Percentiles rank a stretch among this genome's conserved stretches.
phyloP scores from a whole-genome alignment of 345 rosid species.

The Bruguiera gymnorhiza region DNA sequence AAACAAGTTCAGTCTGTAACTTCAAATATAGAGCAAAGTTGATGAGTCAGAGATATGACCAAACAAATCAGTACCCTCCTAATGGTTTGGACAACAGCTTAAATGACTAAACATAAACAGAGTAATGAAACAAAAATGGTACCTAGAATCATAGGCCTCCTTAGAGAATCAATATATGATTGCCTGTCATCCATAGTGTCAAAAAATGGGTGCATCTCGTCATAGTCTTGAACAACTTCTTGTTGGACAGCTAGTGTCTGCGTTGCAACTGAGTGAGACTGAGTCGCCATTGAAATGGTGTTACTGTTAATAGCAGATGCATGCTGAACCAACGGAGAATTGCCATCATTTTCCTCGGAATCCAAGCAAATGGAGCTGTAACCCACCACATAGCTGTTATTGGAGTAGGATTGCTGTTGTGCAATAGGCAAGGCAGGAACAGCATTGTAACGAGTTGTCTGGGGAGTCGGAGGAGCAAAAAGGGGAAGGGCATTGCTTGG shows the following conservation, averaged over 20 bases:
- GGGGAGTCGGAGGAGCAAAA: slow-evolving; percentile 23
- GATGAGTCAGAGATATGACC: no score
- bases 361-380: slow-evolving; percentile 37
- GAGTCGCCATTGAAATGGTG: slow-evolving; percentile 35
- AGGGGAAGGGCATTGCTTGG: slow-evolving; percentile 41
- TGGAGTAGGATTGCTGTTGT: slow-evolving; percentile 44
- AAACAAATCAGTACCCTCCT: no score
- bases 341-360: slow-evolving; percentile 35
- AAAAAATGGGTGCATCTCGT: slow-evolving; percentile 72
- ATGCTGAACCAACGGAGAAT: slow-evolving; percentile 46
- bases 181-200: slow-evolving; percentile 76
- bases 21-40: no score
- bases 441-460: slow-evolving; percentile 9
- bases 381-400: slow-evolving; percentile 25
- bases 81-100: no score
- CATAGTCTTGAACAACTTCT: slow-evolving; percentile 55
- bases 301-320: slow-evolving; percentile 20
- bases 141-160: slow-evolving; percentile 22
- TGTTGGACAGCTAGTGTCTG: slow-evolving; percentile 45
- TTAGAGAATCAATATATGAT: slow-evolving; percentile 62
- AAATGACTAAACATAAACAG: no score
- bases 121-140: background rate
- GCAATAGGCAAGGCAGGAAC: slow-evolving; percentile 23
- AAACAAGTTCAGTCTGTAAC: no score
- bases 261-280: slow-evolving; percentile 43